Conservation (phyloP, 331 rosid species). For the Malus hybrid region DNA sequence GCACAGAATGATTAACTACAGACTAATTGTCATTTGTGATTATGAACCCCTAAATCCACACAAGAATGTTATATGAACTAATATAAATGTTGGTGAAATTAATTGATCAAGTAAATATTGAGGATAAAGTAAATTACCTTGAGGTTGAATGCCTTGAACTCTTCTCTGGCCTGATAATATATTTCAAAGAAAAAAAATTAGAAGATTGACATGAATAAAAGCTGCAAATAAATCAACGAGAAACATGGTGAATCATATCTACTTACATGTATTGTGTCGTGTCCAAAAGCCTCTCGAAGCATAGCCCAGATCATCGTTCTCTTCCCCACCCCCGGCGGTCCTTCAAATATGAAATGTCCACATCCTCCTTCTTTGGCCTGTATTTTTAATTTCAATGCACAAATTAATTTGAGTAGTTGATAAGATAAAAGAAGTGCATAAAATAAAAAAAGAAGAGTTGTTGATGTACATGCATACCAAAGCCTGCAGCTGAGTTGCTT, state of each 20-base stretch:
- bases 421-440: neutral
- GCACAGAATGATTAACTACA: neutral
- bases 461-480: slow-evolving; percentile 24
- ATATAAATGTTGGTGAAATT: too few species aligned
- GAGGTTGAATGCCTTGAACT: slow-evolving; percentile 21
- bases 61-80: too few species aligned
- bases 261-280: slow-evolving; percentile 36
- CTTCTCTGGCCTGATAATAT: slow-evolving; percentile 20
- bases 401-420: neutral
- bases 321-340: slow-evolving; percentile 72
- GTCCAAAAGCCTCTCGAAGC: slow-evolving; percentile 64
- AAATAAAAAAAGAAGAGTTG: neutral
- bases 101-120: too few species aligned
- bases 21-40: neutral
- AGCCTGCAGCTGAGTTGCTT: slow-evolving; percentile 38
- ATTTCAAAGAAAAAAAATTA: neutral
- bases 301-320: slow-evolving; percentile 75
- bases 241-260: neutral
- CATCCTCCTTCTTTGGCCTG: slow-evolving; percentile 42
- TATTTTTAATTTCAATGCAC: neutral
- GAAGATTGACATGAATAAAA: neutral
- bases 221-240: neutral
- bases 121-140: slow-evolving; percentile 14
- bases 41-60: too few species aligned
- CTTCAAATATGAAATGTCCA: slow-evolving; percentile 71